Percentiles rank a stretch among this genome's conserved stretches.
Conservation (phyloP, 73 alveolate species). For the Tetrahymena borealis region DNA sequence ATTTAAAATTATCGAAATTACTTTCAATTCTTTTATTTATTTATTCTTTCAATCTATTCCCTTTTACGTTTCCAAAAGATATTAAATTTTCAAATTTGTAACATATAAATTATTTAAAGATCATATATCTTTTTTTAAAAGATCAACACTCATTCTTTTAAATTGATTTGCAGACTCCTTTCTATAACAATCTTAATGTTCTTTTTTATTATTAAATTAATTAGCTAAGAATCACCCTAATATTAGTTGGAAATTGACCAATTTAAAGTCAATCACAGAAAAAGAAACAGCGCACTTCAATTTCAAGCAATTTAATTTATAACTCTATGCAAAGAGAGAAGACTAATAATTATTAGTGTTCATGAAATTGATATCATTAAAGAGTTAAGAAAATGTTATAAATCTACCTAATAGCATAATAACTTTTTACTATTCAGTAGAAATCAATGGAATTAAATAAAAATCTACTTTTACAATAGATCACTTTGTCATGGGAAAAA, state of each 20-base stretch:
- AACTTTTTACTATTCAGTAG: not conserved
- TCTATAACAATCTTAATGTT: not conserved
- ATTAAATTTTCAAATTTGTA: too few relatives aligned
- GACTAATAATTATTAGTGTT: not conserved
- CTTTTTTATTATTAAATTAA: not conserved
- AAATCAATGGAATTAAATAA: not conserved
- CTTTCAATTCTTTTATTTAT: too few relatives aligned
- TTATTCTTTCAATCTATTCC: too few relatives aligned
- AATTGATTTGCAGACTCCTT: too few relatives aligned
- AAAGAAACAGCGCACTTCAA: not conserved
- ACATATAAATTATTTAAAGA: too few relatives aligned
- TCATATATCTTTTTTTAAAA: too few relatives aligned
- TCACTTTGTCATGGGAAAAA: not conserved
- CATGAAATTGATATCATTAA: not conserved
- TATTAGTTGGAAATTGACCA: not conserved
- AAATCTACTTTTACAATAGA: not conserved
- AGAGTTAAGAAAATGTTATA: not conserved
- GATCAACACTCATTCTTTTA: too few relatives aligned
- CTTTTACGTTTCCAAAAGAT: too few relatives aligned
- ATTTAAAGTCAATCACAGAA: not conserved
- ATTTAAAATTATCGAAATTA: too few relatives aligned
- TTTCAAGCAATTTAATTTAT: not conserved
- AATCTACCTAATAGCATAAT: not conserved
- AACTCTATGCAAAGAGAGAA: not conserved
- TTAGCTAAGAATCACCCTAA: not conserved